A percentile compares a stretch with the other conserved stretches of the same genome.
Evolutionary conservation across 2,329 filamentous ascomycete species (phyloP).

Genomic region (Trichoderma pleuroti): DNA sequence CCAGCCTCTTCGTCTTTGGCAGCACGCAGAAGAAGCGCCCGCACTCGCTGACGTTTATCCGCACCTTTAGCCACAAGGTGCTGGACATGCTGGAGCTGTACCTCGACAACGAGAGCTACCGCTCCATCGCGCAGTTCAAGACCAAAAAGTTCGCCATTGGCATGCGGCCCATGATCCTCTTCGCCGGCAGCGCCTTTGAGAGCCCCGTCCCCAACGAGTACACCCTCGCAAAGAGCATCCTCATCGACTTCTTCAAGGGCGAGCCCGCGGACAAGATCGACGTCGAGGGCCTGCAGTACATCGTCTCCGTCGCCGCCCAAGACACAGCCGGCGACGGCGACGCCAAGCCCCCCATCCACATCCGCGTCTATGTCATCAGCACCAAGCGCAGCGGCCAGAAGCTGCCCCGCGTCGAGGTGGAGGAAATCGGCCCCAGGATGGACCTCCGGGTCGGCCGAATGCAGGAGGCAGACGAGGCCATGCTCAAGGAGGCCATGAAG

Average conservation of each 20-base stretch:
- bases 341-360: constrained; percentile 54
- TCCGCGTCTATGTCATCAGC: constrained; percentile 80
- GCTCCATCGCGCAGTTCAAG: constrained; percentile 71
- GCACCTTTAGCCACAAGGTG: constrained; percentile 81
- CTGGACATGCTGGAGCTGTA: constrained; percentile 93
- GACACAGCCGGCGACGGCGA: constrained; percentile 49
- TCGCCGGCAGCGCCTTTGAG: constrained; percentile 84
- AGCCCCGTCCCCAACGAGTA: constrained; percentile 75
- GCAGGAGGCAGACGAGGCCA: constrained; percentile 70
- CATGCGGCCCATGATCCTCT: constrained; percentile 85
- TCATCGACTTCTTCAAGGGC: constrained; percentile 89
- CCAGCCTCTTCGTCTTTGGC: constrained; percentile 78
- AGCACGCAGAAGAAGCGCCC: constrained; percentile 92
- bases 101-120: constrained; percentile 70
- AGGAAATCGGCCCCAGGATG: constrained; percentile 92
- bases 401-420: constrained; percentile 84
- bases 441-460: constrained; percentile 83
- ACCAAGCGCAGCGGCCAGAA: constrained; percentile 85
- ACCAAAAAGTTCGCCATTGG: constrained; percentile 73
- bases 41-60: constrained; percentile 77
- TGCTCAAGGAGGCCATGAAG: constrained; percentile 88
- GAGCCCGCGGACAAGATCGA: constrained; percentile 74
- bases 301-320: constrained; percentile 76
- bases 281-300: constrained; percentile 90
- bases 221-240: constrained; percentile 79